phyloP scores from a whole-genome alignment of 208 protist genomes.

The Vickermania ingenoplastis region DNA sequence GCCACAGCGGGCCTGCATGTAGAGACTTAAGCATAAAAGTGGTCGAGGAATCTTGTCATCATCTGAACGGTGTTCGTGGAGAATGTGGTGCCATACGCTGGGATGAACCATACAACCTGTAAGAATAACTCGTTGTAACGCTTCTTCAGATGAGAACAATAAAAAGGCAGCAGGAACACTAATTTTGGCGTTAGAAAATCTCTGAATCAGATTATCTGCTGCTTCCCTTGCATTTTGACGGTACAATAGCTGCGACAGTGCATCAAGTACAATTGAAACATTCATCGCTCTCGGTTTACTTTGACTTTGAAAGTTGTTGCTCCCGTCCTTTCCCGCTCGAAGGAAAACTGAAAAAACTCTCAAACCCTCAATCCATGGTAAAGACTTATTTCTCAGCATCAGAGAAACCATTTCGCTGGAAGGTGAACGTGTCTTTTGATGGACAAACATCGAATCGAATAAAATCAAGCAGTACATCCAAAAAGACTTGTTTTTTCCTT shows the following conservation, averaged over 20 bases:
- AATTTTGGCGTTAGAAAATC: neutral
- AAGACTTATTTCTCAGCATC: neutral
- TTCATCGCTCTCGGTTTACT: too few relatives aligned
- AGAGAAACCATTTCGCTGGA: neutral
- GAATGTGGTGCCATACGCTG: neutral
- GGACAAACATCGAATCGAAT: neutral
- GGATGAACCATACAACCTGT: neutral
- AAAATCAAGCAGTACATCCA: neutral
- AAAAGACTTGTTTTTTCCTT: neutral
- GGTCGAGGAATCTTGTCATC: too few relatives aligned
- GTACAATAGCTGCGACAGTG: neutral
- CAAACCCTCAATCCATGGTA: neutral
- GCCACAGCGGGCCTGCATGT: neutral
- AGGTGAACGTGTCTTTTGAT: neutral
- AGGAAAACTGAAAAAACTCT: neutral
- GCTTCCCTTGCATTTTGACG: neutral
- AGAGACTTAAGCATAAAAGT: neutral
- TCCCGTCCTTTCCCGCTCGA: too few relatives aligned
- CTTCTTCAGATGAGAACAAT: neutral
- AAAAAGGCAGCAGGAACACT: neutral
- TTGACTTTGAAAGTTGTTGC: too few relatives aligned
- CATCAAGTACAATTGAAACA: neutral
- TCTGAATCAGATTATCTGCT: neutral
- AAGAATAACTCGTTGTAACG: neutral
- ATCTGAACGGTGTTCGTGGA: neutral